Base-by-base conservation (phyloP, 2,329 filamentous ascomycete species). In the Colletotrichum horii region DNA sequence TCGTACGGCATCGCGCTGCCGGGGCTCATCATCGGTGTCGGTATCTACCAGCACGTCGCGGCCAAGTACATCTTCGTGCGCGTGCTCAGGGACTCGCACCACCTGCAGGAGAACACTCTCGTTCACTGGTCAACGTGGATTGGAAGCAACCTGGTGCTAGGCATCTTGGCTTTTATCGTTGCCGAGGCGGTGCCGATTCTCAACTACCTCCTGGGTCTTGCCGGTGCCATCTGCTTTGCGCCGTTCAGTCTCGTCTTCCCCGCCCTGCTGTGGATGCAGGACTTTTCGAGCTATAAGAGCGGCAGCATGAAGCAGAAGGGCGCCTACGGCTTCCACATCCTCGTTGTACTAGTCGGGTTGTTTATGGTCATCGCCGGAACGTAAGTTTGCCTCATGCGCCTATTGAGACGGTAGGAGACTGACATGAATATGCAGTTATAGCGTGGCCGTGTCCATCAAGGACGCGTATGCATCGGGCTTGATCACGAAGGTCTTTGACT, bases 171-270 rank as follows among this genome's bases (percentile, higher is more conserved):
- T 2, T 85, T 86, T 76, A 75, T 86, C 43, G 80, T 86, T 15
- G 83, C 84, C 5, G 85, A 88, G 2, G 87, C 87, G 6, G 87
- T 91, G 24, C 89, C 89, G 2, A 87, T 89, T 30, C 89, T 90
- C 80, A 88, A 87, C 76, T 89, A 90, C 72, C 80, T 90, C 7
- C 85, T 90, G 52, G 88, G 88, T 2, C 87, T 90, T 62, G 83
- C 87, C 7, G 82, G 81, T 3, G 78, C 81, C 2, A 65, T 83
- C 28, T 60, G 81, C 56, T 81, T 80, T 58, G 82, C 82, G 0
- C 81, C 81, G 38, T 81, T 83, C n/a, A 80, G 77, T 48, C 71
- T 82, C 2, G 77, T 81, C 9, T 77, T 82, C 56, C 82, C 81
- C 1, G 81, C 77, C 6, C 75, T 81, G 22, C 78, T 83, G 22